These are phyloP conservation scores for Kazachstania psychrophila DNA, from an alignment of 805 yeast genomes.

Conservation along the genomic window DNA sequence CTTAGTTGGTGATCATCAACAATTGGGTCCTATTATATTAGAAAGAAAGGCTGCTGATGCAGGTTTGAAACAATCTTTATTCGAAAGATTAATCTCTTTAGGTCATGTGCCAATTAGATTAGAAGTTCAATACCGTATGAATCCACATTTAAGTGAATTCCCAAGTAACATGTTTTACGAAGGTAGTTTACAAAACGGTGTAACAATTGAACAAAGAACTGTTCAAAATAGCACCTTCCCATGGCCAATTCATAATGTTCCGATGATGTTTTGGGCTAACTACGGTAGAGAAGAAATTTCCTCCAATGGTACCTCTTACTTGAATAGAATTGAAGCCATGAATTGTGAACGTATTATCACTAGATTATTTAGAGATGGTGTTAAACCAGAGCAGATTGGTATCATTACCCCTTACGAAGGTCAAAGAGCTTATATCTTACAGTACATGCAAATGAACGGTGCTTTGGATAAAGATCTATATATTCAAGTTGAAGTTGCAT, in stretches of 20 bases:
- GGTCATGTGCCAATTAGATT: slow-evolving; percentile 80
- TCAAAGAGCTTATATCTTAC: slow-evolving; percentile 73
- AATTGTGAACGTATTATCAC: slow-evolving; percentile 75
- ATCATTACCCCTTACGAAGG: slow-evolving; percentile 93
- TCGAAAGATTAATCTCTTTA: slow-evolving; percentile 72
- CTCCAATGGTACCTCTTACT: slow-evolving; percentile 66
- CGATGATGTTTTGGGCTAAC: slow-evolving; percentile 96
- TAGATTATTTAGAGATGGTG: slow-evolving; percentile 63
- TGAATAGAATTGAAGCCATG: slow-evolving; percentile 85
- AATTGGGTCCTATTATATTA: slow-evolving; percentile 83
- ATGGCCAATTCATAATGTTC: slow-evolving; percentile 79
- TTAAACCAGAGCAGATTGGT: slow-evolving; percentile 75
- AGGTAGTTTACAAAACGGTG: slow-evolving; percentile 87
- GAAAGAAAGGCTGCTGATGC: slow-evolving; percentile 77
- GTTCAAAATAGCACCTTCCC: slow-evolving; percentile 55
- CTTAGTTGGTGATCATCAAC: slow-evolving; percentile 92
- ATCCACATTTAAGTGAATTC: slow-evolving; percentile 78
- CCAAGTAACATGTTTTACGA: slow-evolving; percentile 89
- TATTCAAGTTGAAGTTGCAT: slow-evolving; percentile 72
- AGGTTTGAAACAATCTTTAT: slow-evolving; percentile 76
- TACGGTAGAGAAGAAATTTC: slow-evolving; percentile 85
- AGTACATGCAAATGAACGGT: slow-evolving; percentile 68
- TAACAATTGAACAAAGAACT: slow-evolving; percentile 62
- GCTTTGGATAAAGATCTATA: slow-evolving; percentile 57
- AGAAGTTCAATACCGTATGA: slow-evolving; percentile 93